Percentiles rank a stretch among this genome's conserved stretches.
Conservation (phyloP, 192 early-diverging fungal species). For the Spizellomyces sp. region DNA sequence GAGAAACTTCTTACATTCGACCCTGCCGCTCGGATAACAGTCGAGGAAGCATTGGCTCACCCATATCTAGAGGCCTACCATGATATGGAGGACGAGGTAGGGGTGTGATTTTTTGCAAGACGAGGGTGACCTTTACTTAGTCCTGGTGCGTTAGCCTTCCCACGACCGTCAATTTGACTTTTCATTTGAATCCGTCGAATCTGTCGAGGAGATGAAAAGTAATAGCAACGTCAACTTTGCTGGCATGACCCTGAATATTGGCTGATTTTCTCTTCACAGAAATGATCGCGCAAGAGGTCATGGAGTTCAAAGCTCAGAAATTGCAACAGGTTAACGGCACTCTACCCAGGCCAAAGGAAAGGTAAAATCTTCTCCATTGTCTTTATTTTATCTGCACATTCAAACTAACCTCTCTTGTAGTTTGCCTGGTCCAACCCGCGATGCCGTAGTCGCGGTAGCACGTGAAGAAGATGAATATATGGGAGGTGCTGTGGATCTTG, state of each 20-base stretch:
- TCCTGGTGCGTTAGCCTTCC: conserved; percentile 45
- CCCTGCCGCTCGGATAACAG: conserved; percentile 88
- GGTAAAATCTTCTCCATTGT: conserved; percentile 7
- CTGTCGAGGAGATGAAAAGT: conserved; percentile 80
- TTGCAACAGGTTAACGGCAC: conserved; percentile 43
- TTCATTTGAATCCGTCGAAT: conserved; percentile 75
- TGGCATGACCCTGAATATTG: neutral
- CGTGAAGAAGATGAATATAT: conserved; percentile 49
- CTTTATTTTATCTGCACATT: neutral
- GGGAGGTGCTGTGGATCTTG: conserved; percentile 54
- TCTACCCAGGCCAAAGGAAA: conserved; percentile 23
- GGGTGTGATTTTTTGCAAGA: neutral
- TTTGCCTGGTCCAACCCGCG: conserved; percentile 43
- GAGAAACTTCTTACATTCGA: conserved; percentile 90
- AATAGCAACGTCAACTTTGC: conserved; percentile 11
- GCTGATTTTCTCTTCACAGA: conserved; percentile 13
- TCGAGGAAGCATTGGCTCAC: conserved; percentile 90
- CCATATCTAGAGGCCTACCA: conserved; percentile 93
- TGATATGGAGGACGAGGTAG: conserved; percentile 79
- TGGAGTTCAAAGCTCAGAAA: conserved; percentile 60
- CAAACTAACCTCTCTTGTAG: conserved; percentile 4
- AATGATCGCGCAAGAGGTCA: conserved; percentile 48
- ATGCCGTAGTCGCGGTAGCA: conserved; percentile 35
- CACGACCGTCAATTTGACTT: conserved; percentile 79
- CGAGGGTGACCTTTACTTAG: neutral